Evolutionary conservation across 2,329 filamentous ascomycete species (phyloP).

Genomic region (Diaporthe sp.): DNA sequence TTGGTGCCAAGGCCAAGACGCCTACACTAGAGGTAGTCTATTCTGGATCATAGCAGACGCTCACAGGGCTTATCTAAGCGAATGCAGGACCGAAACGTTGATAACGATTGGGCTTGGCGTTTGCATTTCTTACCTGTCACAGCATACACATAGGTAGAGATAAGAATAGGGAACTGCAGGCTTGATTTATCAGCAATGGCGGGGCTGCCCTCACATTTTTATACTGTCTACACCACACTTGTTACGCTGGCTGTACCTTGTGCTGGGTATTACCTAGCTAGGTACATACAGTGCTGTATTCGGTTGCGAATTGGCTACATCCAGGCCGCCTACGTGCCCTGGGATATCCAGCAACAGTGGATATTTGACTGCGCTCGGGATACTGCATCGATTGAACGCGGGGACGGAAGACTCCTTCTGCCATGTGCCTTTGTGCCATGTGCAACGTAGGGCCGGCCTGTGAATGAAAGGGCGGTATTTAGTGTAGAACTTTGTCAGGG

Average conservation of each 20-base stretch:
- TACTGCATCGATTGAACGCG: not conserved
- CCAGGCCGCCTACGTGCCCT: not conserved
- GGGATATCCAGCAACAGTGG: not conserved
- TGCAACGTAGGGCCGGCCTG: not conserved
- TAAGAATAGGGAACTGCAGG: not conserved
- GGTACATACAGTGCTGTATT: not conserved
- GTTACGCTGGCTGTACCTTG: not conserved
- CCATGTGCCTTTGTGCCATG: not conserved
- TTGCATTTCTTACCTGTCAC: constrained; percentile 16
- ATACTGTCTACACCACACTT: not conserved
- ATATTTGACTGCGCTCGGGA: not conserved
- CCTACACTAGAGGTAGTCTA: not conserved
- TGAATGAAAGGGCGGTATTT: not conserved
- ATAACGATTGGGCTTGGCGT: constrained; percentile 9
- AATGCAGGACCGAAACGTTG: constrained; percentile 18
- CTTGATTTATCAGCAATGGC: constrained; percentile 30
- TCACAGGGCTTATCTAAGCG: constrained; percentile 32
- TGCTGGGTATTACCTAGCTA: no score
- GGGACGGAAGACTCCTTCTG: not conserved
- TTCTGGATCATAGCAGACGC: not conserved
- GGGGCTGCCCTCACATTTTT: not conserved
- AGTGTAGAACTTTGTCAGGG: not conserved
- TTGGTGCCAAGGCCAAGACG: constrained; percentile 6
- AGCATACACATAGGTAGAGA: not conserved
- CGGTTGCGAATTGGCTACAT: not conserved